Conservation (phyloP, 2,329 filamentous ascomycete species). For the Cryoendolithus antarcticus region DNA sequence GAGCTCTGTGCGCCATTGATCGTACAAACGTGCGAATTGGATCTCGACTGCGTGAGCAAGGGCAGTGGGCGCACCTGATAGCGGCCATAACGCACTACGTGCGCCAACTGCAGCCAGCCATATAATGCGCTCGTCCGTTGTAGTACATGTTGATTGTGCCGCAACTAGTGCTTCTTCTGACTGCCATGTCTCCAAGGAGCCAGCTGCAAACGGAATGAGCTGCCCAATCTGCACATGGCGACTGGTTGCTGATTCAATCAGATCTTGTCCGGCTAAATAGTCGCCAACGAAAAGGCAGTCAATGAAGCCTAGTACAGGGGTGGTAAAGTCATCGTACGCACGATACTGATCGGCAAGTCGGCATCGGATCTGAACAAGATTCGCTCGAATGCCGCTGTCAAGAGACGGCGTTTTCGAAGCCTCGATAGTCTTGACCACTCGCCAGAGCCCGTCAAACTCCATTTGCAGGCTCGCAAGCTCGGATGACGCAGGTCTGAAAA, state of each 20-base stretch:
- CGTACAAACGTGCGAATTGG: constrained; percentile 60
- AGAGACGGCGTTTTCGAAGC: background rate
- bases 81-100: constrained; percentile 7
- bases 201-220: constrained; percentile 15
- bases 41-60: constrained; percentile 44
- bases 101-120: constrained; percentile 13
- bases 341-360: constrained; percentile 59
- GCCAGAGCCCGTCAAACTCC: constrained; percentile 46
- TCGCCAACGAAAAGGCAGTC: constrained; percentile 47
- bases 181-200: constrained; percentile 10
- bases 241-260: too few relatives aligned
- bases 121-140: constrained; percentile 11
- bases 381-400: constrained; percentile 12
- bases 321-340: constrained; percentile 74
- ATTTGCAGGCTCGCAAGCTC: constrained; percentile 63
- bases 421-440: constrained; percentile 9
- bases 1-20: constrained; percentile 68
- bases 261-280: constrained; percentile 6
- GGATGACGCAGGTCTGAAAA: constrained; percentile 59
- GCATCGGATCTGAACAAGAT: constrained; percentile 48
- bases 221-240: too few relatives aligned
- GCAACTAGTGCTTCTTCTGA: constrained; percentile 12
- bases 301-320: constrained; percentile 66
- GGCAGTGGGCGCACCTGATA: constrained; percentile 5
- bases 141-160: constrained; percentile 3